Base-by-base conservation (phyloP, 2,329 filamentous ascomycete species). In the Plectosphaerella sp. region DNA sequence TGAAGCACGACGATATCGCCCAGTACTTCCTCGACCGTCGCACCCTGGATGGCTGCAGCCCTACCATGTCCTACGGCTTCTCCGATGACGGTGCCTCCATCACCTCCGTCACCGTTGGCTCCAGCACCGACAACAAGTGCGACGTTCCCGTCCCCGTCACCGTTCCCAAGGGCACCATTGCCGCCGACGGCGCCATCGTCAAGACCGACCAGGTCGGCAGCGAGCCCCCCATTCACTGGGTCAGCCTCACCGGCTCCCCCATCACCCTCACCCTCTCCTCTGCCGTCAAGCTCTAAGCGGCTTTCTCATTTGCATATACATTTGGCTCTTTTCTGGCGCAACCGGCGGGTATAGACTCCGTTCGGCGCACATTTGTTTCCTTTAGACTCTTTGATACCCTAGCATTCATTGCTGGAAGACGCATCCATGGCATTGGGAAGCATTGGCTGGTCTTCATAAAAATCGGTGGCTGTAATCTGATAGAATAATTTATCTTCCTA, bases 141-240 rank as follows among this genome's bases (percentile, higher is more conserved):
- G 62, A 62, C 41, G 74, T 71, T 1, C 67, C 74, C 1, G 75
- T 84, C 47, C 80, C 81, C 0, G 72, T 84, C 16, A 83, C 79
- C 1, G 70, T 83, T 54, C 80, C 75, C 37, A 72, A 73, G 10
- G 67, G 71, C 18, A 61, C 68, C 1, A 72, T 73, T 10, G 67
- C 72, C 16, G 68, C 67, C 42, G 73, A 69, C 1, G 69, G 71
- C 28, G 72, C 72, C 33, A 72, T 71, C 36, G 70, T 43, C 16
- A 43, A 68, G 1, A 70, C 67, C 33, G 79, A 85, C 59, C 66
- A 82, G 64, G 59, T 82, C 16, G 83, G 81, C n/a, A 72, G 61
- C 42, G 78, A 81, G 62, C 76, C 78, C 5, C 60, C 74, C 43
- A 80, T 78, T 2, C 64, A 77, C 49, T 80, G 76, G 76, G 71